A percentile compares a stretch with the other conserved stretches of the same genome.
Evolutionary conservation across 495 filamentous ascomycete genomes (phyloP).

Genomic region (Schizothecium vesticola): DNA sequence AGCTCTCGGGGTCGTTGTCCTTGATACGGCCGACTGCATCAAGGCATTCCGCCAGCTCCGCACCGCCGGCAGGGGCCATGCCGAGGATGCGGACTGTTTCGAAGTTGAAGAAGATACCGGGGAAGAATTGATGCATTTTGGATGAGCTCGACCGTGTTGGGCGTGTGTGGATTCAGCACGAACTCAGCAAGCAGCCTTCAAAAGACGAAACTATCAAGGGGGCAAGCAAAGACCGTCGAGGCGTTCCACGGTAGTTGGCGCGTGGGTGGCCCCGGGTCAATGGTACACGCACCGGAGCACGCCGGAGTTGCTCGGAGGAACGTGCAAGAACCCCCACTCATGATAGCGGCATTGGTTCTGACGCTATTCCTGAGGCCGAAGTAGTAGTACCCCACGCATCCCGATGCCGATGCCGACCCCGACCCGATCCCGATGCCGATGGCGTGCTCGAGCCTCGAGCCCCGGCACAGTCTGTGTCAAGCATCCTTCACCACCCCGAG

Average conservation of each 20-base stretch:
- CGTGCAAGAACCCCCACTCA: background rate
- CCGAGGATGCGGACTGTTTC: conserved; percentile 41
- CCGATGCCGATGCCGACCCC: background rate
- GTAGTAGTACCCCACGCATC: background rate
- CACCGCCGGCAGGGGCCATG: conserved; percentile 30
- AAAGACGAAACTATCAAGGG: background rate
- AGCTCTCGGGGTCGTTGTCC: conserved; percentile 34
- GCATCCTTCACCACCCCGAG: background rate
- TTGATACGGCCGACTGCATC: conserved; percentile 36
- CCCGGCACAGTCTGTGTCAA: background rate
- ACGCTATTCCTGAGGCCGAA: background rate
- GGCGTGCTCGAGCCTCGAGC: background rate
- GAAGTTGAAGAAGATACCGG: conserved; percentile 43
- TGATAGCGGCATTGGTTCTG: background rate
- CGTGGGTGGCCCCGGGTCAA: background rate
- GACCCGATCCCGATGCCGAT: background rate
- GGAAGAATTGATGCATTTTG: conserved; percentile 13
- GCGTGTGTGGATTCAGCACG: background rate
- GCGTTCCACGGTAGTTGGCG: background rate
- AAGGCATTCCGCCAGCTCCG: conserved; percentile 40
- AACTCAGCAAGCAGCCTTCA: background rate
- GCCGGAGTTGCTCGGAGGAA: background rate
- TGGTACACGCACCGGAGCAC: background rate
- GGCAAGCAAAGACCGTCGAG: background rate
- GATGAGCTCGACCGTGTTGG: too few relatives aligned